Evolutionary conservation across 1,139 yeast species (phyloP), one percentile per base, ranked within the genome.

Genomic region (Geotrichum bryndzae): DNA sequence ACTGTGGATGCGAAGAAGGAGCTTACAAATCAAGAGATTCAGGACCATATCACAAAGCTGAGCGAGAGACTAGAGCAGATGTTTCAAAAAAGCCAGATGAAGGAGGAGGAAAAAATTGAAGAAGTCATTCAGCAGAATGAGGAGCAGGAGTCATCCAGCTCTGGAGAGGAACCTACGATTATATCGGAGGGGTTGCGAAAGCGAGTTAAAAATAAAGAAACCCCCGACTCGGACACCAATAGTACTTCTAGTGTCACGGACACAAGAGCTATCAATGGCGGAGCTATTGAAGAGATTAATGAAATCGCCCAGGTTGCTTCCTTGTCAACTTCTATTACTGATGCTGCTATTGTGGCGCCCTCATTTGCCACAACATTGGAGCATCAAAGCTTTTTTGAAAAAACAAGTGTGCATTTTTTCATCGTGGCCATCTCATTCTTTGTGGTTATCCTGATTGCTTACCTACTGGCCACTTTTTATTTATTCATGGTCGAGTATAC

Each of bases 401-500:
- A 51, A 10, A 33, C 18, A 7, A 29, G 41, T 11, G 2, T 11
- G 38, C 54, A 51, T 11, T 15, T 29, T 11, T 18, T 51, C 18
- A 29, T 25, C 13, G 10, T 31, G 33, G 45, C 15, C 11, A 18
- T 25, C n/a, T 25, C 54, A 10, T 18, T 51, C 35, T 10, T 59
- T n/a, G 31, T 54, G 25, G 56, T 48, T 18, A 23, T 46, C 27
- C 15, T 54, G 38, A 23, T 33, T 13, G 35, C 54, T 15, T 60
- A 56, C 35, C 38, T 27, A 3, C n/a, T 60, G 31, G 55, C 35
- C 22, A 50, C 57, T 51, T 15, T 56, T 22, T 60, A 60, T 56
- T 56, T 60, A 33, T 56, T 56, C 48, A 18, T 60, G 59, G 55
- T 60, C 33, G 62, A 60, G 45, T 56, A 56, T 53, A 60, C 62